Conservation (phyloP, 108 stramenopile genomes). For the Cyclotella baltica region DNA sequence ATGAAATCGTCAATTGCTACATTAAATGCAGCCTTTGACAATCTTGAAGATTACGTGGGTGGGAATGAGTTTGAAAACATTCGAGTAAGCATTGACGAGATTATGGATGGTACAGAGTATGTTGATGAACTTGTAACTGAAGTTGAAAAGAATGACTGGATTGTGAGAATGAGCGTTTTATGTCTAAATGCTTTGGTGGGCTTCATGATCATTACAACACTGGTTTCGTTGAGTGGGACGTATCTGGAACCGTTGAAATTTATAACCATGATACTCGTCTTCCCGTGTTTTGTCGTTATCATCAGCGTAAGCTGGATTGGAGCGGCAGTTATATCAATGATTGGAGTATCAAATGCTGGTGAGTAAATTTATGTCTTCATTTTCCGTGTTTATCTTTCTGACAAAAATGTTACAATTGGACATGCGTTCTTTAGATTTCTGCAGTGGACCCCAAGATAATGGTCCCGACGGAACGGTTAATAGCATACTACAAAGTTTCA, state of each 20-base stretch:
- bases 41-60: constrained; percentile 23
- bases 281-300: constrained; percentile 42
- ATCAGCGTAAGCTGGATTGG: constrained; percentile 30
- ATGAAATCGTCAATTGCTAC: constrained; percentile 4
- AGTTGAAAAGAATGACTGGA: constrained; percentile 49
- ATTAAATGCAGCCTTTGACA: constrained; percentile 21
- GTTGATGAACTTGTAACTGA: constrained; percentile 22
- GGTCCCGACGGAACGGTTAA: constrained; percentile 42
- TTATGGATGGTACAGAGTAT: constrained; percentile 21
- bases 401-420: no score
- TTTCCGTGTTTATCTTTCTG: no score
- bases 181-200: constrained; percentile 21
- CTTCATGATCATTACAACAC: constrained; percentile 44
- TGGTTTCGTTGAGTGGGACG: constrained; percentile 12
- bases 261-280: constrained; percentile 35
- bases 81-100: constrained; percentile 21
- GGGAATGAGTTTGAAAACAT: constrained; percentile 31
- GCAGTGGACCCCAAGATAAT: constrained; percentile 23
- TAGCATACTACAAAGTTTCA: constrained; percentile 21
- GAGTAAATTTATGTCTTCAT: constrained; percentile 2
- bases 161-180: constrained; percentile 37
- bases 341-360: constrained; percentile 43
- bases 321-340: constrained; percentile 27
- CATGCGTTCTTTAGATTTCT: constrained; percentile 36
- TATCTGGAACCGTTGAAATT: constrained; percentile 24